A percentile compares a stretch with the other conserved stretches of the same genome.
Evolutionary conservation across 495 filamentous ascomycete genomes (phyloP).

Genomic region (Talaromyces ruber): DNA sequence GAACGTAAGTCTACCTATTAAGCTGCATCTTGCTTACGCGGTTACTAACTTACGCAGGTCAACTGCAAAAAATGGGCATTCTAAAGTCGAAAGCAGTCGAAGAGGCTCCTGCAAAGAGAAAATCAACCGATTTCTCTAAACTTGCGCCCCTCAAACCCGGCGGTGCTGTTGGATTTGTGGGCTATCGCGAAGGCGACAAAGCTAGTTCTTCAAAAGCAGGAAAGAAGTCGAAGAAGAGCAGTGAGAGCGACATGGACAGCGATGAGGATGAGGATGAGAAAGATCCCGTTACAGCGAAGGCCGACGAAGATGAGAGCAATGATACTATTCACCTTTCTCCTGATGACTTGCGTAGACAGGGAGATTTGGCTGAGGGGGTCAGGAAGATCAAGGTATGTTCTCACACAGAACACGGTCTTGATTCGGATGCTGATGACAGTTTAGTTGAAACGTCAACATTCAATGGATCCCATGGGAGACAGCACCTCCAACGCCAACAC

Average conservation of each 20-base stretch:
- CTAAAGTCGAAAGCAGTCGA: constrained; percentile 52
- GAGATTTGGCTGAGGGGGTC: constrained; percentile 84
- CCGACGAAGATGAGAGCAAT: constrained; percentile 67
- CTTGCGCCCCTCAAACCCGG: constrained; percentile 76
- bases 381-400: constrained; percentile 79
- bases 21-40: too few relatives aligned
- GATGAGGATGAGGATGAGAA: constrained; percentile 47
- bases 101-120: constrained; percentile 54
- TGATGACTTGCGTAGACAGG: constrained; percentile 76
- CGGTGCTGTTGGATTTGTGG: constrained; percentile 80
- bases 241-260: constrained; percentile 65
- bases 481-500: constrained; percentile 32
- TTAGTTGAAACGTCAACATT: constrained; percentile 93
- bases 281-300: constrained; percentile 46
- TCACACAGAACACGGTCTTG: neutral
- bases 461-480: constrained; percentile 60
- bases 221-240: constrained; percentile 39
- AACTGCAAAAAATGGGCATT: constrained; percentile 93
- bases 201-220: constrained; percentile 41
- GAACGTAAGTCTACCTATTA: constrained; percentile 59
- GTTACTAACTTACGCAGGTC: constrained; percentile 45
- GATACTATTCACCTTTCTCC: constrained; percentile 52
- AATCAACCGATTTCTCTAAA: constrained; percentile 73
- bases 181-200: constrained; percentile 68
- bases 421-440: constrained; percentile 5